Evolutionary conservation across 2,329 filamentous ascomycete genomes (phyloP), one percentile per base, ranked within the genome.

Genomic region (Parafenestella ontariensis): DNA sequence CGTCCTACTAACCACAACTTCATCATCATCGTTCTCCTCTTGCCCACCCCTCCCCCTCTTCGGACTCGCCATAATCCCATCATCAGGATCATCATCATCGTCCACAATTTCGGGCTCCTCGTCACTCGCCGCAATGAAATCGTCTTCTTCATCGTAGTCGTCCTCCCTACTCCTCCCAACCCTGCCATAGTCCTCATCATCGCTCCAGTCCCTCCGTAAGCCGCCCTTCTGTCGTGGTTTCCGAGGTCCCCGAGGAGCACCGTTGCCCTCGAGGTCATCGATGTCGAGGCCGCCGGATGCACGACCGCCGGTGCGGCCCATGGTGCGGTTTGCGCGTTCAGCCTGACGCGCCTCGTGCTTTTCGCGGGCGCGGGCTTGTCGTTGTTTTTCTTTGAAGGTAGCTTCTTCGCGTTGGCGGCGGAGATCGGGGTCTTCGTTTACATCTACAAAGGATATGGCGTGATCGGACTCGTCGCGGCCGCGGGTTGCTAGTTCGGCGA

Each of bases 101-200:
- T 83, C 86, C 3, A 81, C 85, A 28, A 83, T 85, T 54, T 81
- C 77, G 36, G 85, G 85, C 37, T 92, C 90, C 54, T 91, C 89
- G 61, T 92, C 90, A 65, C 88, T 92, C 3, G 82, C 82, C 3
- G 89, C 90, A 51, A 94, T 84, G 71, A 94, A 94, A 52, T 89
- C 90, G 68, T 94, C 90, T 29, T 89, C 89, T 70, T 89, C 83
- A 58, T 93, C 90, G 70, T 94, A 94, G 64, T 91, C 89, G 61
- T 93, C 89, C 55, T 88, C 83, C 47, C 85, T 84, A 28, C 83
- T 82, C 33, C 84, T 82, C 15, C 86, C 85, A 8, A 62, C 61
- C 18, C 87, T 80, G 54, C 90, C 89, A 62, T 91, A 89, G 65
- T 92, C 90, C 8, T 91, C 91, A 66, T 93, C 89, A 56, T 91